Evolutionary conservation across 176 grass and related monocot species (phyloP).

Genomic region (Eragrostis nindensis): DNA sequence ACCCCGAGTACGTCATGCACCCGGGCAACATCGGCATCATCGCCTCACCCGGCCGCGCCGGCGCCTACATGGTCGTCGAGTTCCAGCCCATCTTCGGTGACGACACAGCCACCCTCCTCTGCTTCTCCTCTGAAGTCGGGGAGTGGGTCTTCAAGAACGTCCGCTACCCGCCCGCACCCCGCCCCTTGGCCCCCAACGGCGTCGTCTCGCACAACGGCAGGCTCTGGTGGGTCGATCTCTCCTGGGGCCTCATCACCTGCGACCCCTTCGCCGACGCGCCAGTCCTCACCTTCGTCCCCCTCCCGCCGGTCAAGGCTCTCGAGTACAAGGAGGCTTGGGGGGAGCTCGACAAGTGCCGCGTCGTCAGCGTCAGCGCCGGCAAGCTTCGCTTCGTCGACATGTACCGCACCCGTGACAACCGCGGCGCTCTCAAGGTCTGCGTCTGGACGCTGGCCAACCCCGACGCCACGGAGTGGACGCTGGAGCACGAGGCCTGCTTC

Average conservation of each 20-base stretch:
- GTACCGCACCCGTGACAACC: background rate
- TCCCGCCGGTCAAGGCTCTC: background rate
- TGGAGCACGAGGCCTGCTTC: background rate
- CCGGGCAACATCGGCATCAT: background rate
- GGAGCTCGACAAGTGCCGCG: background rate
- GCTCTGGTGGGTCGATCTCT: background rate
- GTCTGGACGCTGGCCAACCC: background rate
- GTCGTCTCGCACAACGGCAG: background rate
- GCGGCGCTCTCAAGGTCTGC: background rate
- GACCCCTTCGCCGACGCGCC: background rate
- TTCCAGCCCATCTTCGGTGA: slow-evolving; percentile 1
- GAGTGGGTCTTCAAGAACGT: background rate
- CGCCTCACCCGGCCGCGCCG: background rate
- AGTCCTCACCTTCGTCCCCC: background rate
- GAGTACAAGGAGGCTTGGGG: too few relatives aligned
- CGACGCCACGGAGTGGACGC: background rate
- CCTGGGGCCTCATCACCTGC: background rate
- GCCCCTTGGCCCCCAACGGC: background rate
- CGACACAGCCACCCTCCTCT: background rate
- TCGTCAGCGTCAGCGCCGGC: background rate
- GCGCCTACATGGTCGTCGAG: slow-evolving; percentile 24
- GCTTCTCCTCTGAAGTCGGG: background rate
- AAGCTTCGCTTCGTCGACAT: background rate
- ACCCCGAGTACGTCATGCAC: slow-evolving; percentile 10
- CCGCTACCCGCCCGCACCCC: background rate